phyloP scores from a whole-genome alignment of 257 asterid species.

The Nicotiana noctiflora region DNA sequence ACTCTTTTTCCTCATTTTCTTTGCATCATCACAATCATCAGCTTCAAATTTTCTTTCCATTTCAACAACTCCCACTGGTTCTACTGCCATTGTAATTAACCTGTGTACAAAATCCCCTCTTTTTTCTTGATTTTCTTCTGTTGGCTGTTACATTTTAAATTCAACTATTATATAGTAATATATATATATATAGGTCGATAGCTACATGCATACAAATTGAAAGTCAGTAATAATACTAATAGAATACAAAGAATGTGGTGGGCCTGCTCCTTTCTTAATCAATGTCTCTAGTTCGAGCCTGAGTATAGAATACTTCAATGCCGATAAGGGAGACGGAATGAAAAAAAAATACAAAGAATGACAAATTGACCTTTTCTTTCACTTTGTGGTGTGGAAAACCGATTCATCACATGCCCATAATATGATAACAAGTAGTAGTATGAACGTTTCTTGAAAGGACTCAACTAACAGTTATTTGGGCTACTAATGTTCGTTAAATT shows the following conservation, averaged over 20 bases:
- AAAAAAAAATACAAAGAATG: not conserved
- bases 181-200: not conserved
- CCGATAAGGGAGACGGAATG: too few species aligned
- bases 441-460: not conserved
- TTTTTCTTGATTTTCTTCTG: not conserved
- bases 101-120: not conserved
- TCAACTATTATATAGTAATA: not conserved
- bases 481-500: not conserved
- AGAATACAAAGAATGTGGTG: not conserved
- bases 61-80: not conserved
- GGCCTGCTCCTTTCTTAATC: too few species aligned
- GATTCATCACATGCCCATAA: not conserved
- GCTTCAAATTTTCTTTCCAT: not conserved
- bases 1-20: not conserved
- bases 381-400: not conserved
- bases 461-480: not conserved
- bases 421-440: not conserved
- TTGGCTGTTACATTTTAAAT: not conserved
- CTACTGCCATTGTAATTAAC: not conserved
- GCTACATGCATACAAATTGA: not conserved
- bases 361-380: not conserved
- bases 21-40: conserved; percentile 5
- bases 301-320: too few species aligned
- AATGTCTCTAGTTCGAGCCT: too few species aligned
- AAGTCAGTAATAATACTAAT: not conserved